Evolutionary conservation across 1,284 basidiomycete species (phyloP), one percentile per base, ranked within the genome.

Genomic region (Leccinum fallax): DNA sequence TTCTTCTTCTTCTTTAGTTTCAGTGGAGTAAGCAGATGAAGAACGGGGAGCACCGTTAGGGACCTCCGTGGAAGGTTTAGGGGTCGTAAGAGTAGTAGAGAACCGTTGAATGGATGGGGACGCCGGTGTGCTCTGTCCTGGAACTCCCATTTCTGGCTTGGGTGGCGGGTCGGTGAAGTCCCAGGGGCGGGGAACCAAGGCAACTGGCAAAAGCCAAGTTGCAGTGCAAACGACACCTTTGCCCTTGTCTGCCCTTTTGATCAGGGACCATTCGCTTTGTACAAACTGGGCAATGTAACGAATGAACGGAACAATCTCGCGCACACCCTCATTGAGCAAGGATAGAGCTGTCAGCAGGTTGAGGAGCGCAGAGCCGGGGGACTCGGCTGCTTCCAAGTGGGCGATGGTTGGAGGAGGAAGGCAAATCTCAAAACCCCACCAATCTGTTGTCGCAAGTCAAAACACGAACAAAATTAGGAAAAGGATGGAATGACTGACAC

Each of bases 191-290:
- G 90, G 87, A 54, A 89, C 83, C 74, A 93, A 78, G 7, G 91
- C 90, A 56, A 86, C 85, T 24, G 90, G 91, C 81, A 93, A 85
- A 59, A 92, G 83, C 89, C 92, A 93, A 16, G 92, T 94, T 24
- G 92, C 88, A 55, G 89, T 89, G 72, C 92, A 93, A 38, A 94
- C 86, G 21, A 93, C 91, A 30, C 92, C 92, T 69, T 84, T 75
- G 1, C 92, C 91, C 55, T 80, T 68, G 68, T 94, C 82, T 67
- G 88, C 83, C 30, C 69, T 77, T 71, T 85, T 81, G 71, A 94
- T 90, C 55, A 80, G 63, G 59, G 75, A 78, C 79, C 86, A 92
- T 71, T 93, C 90, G 49, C 82, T 85, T 65, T 93, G 87, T 65
- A 90, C 79, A 75, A 85, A 92, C 66, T 90, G 88, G 38, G 87